A percentile compares a stretch with the other conserved stretches of the same genome.
phyloP scores from a whole-genome alignment of 345 rosid genomes.

The Lumnitzera littorea region DNA sequence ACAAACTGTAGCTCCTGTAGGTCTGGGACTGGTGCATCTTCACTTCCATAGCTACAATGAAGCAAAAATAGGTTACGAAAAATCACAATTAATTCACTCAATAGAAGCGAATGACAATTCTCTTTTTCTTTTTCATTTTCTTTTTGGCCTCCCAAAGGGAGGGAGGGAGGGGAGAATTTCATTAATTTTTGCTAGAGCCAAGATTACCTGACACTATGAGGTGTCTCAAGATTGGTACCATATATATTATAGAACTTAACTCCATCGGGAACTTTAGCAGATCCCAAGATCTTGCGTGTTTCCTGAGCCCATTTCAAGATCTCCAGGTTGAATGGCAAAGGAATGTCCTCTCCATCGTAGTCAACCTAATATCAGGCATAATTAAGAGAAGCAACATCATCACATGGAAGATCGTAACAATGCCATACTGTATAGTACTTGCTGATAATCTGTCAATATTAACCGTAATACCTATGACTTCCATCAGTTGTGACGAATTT shows the following conservation, averaged over 20 bases:
- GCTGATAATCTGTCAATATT: too few relatives aligned
- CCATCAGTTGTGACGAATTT: too few relatives aligned
- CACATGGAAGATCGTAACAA: background rate
- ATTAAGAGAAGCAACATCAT: background rate
- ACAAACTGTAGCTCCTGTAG: conserved; percentile 44
- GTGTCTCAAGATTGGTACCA: conserved; percentile 77
- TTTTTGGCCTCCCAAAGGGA: too few relatives aligned
- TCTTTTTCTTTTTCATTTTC: too few relatives aligned
- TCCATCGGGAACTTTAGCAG: conserved; percentile 68
- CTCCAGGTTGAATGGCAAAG: conserved; percentile 80
- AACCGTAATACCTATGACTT: too few relatives aligned
- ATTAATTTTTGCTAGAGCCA: conserved; percentile 1
- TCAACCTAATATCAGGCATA: conserved; percentile 33
- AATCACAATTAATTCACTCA: too few relatives aligned
- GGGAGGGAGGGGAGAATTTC: too few relatives aligned
- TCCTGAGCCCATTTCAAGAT: conserved; percentile 83
- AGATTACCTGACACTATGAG: conserved; percentile 82
- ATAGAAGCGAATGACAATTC: background rate
- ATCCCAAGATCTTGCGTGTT: conserved; percentile 40
- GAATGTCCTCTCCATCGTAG: conserved; percentile 50
- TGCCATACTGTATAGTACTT: background rate
- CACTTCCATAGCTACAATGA: conserved; percentile 75
- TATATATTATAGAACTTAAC: conserved; percentile 94
- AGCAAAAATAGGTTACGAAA: conserved; percentile 7
- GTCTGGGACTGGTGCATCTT: conserved; percentile 60